Evolutionary conservation across 2,329 filamentous ascomycete genomes (phyloP), one percentile per base, ranked within the genome.

Genomic region (Trichoderma pleuroti): DNA sequence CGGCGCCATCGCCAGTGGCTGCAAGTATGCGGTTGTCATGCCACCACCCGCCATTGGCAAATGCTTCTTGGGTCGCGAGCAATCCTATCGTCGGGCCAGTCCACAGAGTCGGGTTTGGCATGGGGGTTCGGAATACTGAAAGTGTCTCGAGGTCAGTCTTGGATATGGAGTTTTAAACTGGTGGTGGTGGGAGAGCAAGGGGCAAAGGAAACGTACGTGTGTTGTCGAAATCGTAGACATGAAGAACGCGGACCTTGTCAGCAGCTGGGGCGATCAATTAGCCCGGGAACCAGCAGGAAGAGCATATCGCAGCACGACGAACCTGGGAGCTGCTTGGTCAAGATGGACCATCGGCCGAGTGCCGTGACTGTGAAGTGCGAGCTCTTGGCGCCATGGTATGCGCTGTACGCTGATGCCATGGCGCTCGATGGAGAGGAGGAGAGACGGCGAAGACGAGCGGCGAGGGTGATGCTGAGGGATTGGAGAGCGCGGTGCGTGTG

Each of bases 221-320:
- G 78, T 99, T 98, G 82, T 99, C 96, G 80, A 98, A 99, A 81
- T 99, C 96, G 83, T 98, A 98, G 75, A 99, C 88, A 78, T 98
- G 95, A 66, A 99, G 89, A 10, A 89, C 83, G 79, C 89, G 93
- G 81, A 98, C 91, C 69, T 88, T 85, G 54, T 91, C 85, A 12
- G 90, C 85, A 36, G 88, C 87, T 88, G 74, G 3, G 28, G 64
- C 5, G 8, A 42, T 30, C 42, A 34, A 54, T 71, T 70, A 71
- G 59, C 59, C 39, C 30, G 11, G 14, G 5, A 18, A 11, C 11
- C 8, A 7, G 32, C 4, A 36, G 54, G 4, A 26, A 12, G 65
- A 26, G 12, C 11, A 26, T n/a, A 28, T 36, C 52, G 62, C 54
- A 42, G 67, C 28, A 34, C 14, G 69, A 76, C 83, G 72, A 80